Evolutionary conservation across 306 rosid genomes (phyloP), one percentile per base, ranked within the genome.

Genomic region (Begonia loranthoides): DNA sequence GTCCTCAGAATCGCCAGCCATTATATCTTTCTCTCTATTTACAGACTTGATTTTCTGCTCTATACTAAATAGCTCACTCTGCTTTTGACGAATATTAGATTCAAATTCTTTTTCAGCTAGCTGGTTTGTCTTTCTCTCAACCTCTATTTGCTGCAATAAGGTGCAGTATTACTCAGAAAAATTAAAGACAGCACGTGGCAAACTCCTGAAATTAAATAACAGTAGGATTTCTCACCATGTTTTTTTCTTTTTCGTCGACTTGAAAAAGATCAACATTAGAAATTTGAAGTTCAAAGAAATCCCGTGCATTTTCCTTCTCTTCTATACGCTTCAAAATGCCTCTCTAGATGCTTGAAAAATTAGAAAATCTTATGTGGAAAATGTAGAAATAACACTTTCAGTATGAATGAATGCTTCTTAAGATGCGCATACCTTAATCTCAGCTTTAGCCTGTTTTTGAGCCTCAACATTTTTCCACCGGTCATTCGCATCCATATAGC

Each of bases 191-290:
- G 10, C 38, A 54, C 16, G 51, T 33, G 55, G 49, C 54, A 62
- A 57, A 66, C 6, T 54, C 62, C 61, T 17, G 34, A 56, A 16
- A 52, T 57, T 55, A 73, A 41, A 60, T 59, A 15, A 57, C 9
- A 51, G 77, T 46, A 67, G 58, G 24, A 54, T 40, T 59, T 55
- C 85, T 69, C 64, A 90, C 97, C 87, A 76, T 68, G 52, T 62
- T 78, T 60, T 71, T 90, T 38, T 90, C 97, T 70, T 76, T 76
- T 68, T 85, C 92, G 55, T 85, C 90, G 55, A 85, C 74, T 43
- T 59, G 79, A 72, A 80, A 75, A 56, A 85, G 60, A 64, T 82
- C 57, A 49, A 62, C 56, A 54, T 73, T 62, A 24, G 87, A 62
- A 64, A 76, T 67, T 70, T 70, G 56, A 60, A 58, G 76, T 78